A percentile compares a stretch with the other conserved stretches of the same genome.
Conservation (phyloP, 495 filamentous ascomycete species). For the Trichoderma parareesei region DNA sequence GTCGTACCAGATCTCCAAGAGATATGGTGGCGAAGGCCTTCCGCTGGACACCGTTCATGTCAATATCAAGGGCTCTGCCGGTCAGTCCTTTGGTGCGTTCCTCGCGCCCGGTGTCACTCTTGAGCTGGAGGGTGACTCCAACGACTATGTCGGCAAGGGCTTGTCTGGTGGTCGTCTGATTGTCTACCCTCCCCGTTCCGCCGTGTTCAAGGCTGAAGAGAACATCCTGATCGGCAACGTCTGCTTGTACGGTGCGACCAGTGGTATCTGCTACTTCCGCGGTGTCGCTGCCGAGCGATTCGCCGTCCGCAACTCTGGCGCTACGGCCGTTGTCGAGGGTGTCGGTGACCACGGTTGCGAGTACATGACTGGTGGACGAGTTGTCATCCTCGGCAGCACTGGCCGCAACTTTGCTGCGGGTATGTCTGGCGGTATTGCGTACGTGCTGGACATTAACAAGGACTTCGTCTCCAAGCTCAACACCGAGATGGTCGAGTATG, state of each 20-base stretch:
- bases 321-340: constrained; percentile 93
- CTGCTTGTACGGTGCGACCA: constrained; percentile 94
- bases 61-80: constrained; percentile 97
- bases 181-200: constrained; percentile 88
- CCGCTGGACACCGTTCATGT: constrained; percentile 94
- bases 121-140: constrained; percentile 94
- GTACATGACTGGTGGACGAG: constrained; percentile 98
- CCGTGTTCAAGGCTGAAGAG: constrained; percentile 95
- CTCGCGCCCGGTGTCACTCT: constrained; percentile 92
- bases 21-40: constrained; percentile 83
- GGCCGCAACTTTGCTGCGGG: constrained; percentile 99
- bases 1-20: constrained; percentile 92
- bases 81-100: constrained; percentile 96
- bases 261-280: constrained; percentile 93
- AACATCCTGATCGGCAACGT: constrained; percentile 96
- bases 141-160: constrained; percentile 98
- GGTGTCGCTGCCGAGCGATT: constrained; percentile 97
- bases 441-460: constrained; percentile 84
- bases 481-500: constrained; percentile 96
- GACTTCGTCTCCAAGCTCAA: constrained; percentile 96
- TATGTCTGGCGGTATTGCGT: constrained; percentile 99
- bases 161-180: constrained; percentile 93
- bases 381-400: constrained; percentile 81
- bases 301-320: constrained; percentile 95
- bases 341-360: constrained; percentile 97